A percentile compares a stretch with the other conserved stretches of the same genome.
phyloP scores from a whole-genome alignment of 768 basidiomycete genomes.

The Russula olivacea region DNA sequence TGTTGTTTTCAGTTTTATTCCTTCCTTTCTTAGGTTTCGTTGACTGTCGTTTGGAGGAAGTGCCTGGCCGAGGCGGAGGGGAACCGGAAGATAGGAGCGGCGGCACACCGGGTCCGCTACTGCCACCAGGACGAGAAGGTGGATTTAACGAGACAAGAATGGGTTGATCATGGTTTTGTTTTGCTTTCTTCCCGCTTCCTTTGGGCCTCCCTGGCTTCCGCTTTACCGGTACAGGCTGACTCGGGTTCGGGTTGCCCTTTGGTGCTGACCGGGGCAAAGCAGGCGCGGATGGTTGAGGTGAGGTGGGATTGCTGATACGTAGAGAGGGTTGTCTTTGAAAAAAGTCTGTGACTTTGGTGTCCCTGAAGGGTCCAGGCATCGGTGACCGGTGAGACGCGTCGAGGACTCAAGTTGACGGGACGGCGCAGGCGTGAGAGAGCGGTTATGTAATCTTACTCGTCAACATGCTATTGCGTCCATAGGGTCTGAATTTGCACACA shows the following conservation, averaged over 20 bases:
- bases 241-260: not conserved
- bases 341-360: constrained; percentile 18
- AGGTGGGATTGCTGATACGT: not conserved
- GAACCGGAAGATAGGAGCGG: not conserved
- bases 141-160: not conserved
- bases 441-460: not conserved
- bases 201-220: constrained; percentile 25
- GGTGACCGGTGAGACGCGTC: constrained; percentile 10
- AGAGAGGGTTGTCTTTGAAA: constrained; percentile 12
- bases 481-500: too few relatives aligned
- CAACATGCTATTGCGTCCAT: too few relatives aligned
- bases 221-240: not conserved
- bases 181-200: constrained; percentile 27
- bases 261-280: not conserved
- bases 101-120: not conserved
- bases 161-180: constrained; percentile 15
- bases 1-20: not conserved
- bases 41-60: not conserved
- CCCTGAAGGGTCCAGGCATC: constrained; percentile 11
- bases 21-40: not conserved
- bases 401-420: not conserved
- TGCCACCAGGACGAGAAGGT: not conserved
- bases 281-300: not conserved
- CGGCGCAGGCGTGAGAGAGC: not conserved
- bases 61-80: not conserved